Conservation (phyloP, 1,284 basidiomycete genomes). For the Microbotryum silenes-acaulis region DNA sequence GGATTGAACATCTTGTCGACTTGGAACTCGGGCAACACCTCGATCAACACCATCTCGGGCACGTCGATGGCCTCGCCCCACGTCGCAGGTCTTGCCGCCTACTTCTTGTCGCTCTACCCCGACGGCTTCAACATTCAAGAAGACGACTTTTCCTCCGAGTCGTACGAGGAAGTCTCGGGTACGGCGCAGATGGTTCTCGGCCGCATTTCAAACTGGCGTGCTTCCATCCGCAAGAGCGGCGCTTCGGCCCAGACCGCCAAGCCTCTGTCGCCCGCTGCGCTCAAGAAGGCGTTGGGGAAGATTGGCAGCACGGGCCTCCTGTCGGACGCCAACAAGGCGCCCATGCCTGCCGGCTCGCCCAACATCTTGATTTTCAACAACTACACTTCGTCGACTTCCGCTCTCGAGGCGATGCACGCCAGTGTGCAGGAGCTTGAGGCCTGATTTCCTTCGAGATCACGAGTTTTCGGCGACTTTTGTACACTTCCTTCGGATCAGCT, state of each 20-base stretch:
- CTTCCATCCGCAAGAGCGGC: constrained; percentile 15
- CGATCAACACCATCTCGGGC: constrained; percentile 60
- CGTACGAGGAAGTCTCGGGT: background rate
- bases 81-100: constrained; percentile 65
- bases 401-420: too few relatives aligned
- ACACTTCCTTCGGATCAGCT: too few relatives aligned
- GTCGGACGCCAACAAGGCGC: constrained; percentile 12
- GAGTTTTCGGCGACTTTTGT: too few relatives aligned
- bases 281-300: constrained; percentile 64
- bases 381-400: constrained; percentile 47
- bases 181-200: constrained; percentile 38
- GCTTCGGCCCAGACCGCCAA: constrained; percentile 16
- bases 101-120: constrained; percentile 60
- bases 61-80: constrained; percentile 55
- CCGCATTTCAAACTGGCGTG: constrained; percentile 13
- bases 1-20: constrained; percentile 58
- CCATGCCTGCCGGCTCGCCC: constrained; percentile 52
- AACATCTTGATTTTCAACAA: constrained; percentile 79
- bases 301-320: constrained; percentile 56
- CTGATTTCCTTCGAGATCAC: too few relatives aligned
- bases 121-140: constrained; percentile 14
- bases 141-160: constrained; percentile 18
- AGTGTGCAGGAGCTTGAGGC: too few relatives aligned
- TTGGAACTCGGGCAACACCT: constrained; percentile 54
- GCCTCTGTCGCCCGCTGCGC: constrained; percentile 53